Base-by-base conservation (phyloP, 192 early-diverging fungal genomes). In the Linnemannia schmuckeri region DNA sequence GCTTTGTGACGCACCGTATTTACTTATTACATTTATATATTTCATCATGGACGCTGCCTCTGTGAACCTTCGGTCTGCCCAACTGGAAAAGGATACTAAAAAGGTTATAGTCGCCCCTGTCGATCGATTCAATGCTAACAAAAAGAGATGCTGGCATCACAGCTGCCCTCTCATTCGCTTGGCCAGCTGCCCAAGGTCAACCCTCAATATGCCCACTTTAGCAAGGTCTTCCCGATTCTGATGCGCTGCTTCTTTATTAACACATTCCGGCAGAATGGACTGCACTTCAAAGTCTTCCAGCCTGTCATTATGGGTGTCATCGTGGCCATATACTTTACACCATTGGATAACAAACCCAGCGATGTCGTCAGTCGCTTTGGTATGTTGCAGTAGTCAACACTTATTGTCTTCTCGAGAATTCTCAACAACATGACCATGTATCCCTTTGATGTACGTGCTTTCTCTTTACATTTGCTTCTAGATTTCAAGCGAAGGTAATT, bases 21-120 rank as follows among this genome's bases (percentile, higher is more conserved):
- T 44, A 55, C 1, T 30, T 40, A 35, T 63, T n/a, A n/a, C 37
- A 13, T 37, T 61, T 30, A 10, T 73, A 85, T 79, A 87, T 37
- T 87, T 87, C n/a, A 87, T 87, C 44, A 42, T 87, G 47, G 85
- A 87, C 42, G 81, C 85, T 10, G 85, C 85, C 38, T 87, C 85
- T 13, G 76, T 87, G 3, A 87, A 87, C 15, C 49, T 81, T 22
- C 75, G 85, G 3, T 87, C 85, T 1, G 18, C 55, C 3, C 75
- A 77, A 3, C 63, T 87, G 79, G 85, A 87, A n/a, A 72, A 87
- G 38, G 70, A 52, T 1, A 87, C 85, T 4, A 40, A 76, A 15
- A 81, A 78, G 54, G 46, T 70, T 7, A 79, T 87, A 38, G 75
- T 74, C 30, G 79, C 44, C 1, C 63, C 81, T 2, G 75, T 87